These are phyloP conservation scores for Lentinula sp. DNA, from an alignment of 768 basidiomycete genomes.

Conservation along the genomic window DNA sequence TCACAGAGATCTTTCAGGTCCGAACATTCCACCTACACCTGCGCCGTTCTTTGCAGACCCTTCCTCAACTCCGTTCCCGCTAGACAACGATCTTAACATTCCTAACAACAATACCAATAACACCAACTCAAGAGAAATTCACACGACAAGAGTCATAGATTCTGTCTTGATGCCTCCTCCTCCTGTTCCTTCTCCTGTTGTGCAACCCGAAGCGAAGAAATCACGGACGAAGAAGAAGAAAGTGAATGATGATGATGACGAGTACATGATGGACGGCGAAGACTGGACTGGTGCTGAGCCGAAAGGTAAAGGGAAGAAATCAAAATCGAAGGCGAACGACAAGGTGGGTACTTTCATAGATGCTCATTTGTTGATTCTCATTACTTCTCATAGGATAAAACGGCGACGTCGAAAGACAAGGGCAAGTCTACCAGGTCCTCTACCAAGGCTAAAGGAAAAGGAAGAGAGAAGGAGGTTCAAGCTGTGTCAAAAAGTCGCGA, in stretches of 20 bases:
- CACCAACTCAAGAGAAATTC: neutral
- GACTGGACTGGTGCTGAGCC: slow-evolving; percentile 13
- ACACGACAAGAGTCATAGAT: neutral
- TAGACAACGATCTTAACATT: neutral
- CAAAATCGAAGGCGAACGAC: slow-evolving; percentile 17
- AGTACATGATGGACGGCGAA: slow-evolving; percentile 5
- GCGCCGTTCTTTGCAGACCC: slow-evolving; percentile 16
- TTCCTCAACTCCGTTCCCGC: slow-evolving; percentile 16
- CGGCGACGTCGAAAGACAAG: slow-evolving; percentile 22
- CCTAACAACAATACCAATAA: no score
- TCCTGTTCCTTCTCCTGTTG: neutral
- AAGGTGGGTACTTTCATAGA: neutral
- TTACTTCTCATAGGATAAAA: neutral
- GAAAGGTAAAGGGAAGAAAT: slow-evolving; percentile 16
- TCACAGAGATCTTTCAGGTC: neutral
- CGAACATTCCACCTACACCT: slow-evolving; percentile 14
- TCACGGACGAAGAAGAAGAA: slow-evolving; percentile 25
- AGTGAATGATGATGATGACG: slow-evolving; percentile 18
- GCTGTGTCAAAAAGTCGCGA: slow-evolving; percentile 35
- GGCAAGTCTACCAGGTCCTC: neutral
- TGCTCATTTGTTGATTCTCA: neutral
- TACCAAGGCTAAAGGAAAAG: slow-evolving; percentile 16
- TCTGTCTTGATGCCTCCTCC: neutral
- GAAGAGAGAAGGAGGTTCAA: slow-evolving; percentile 20
- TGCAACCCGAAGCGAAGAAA: slow-evolving; percentile 16